Base-by-base conservation (phyloP, 2,329 filamentous ascomycete genomes). In the Calonectria honghensis region DNA sequence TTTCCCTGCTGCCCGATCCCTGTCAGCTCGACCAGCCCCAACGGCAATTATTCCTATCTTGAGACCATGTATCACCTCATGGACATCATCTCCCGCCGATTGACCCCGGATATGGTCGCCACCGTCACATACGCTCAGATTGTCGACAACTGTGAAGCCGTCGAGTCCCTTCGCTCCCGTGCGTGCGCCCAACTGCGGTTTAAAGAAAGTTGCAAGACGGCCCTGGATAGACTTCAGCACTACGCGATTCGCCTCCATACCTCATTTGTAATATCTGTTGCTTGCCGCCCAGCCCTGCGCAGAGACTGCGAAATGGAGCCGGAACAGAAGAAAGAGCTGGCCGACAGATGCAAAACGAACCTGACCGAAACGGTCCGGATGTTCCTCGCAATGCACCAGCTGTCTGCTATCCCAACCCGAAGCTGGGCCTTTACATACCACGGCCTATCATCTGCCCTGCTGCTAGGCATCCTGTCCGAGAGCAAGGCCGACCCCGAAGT, bases 391-490 rank as follows among this genome's bases (percentile, higher is more conserved):
- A 93, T 93, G 92, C 91, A 93, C 81, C 91, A 93, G 76, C 85
- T 93, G 37, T 93, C 91, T 2, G 90, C 92, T 11, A 93, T 93
- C 61, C 92, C 92, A 1, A 93, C 92, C 0, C 87, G 92, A 32
- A 93, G 91, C 72, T 93, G 92, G 92, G 91, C 92, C 0, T 93
- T 93, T 75, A 93, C 92, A 0, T 93, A 93, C 73, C 91, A 93
- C 78, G 91, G 92, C 1, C 87, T 93, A 10, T 93, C 91, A 11
- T 93, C 92, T 0, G 92, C 92, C 1, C 87, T 93, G 4, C 85
- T 93, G 4, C 88, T 93, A 11, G 91, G 91, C 20, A 92, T 93
- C 66, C 81, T 93, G 1, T 90, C 90, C 64, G 91, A 93, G 77
- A 92, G 91, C 2, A 92, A 93, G 81, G 86, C 89, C 3, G 91